Evolutionary conservation across 768 basidiomycete genomes (phyloP).

Genomic region (Rhodotorula paludigena): DNA sequence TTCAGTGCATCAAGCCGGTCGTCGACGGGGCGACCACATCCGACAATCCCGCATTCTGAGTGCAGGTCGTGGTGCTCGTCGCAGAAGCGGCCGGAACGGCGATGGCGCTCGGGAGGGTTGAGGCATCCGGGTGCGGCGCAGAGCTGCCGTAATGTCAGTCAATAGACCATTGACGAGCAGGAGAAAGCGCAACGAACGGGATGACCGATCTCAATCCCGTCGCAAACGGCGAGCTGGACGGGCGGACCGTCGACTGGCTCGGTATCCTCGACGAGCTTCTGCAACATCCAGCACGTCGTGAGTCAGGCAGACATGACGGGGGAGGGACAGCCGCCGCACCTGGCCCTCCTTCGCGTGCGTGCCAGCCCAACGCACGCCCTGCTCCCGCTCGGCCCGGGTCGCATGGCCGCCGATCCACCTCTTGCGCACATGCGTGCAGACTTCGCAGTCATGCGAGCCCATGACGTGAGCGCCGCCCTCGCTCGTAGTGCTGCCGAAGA

Average conservation of each 20-base stretch:
- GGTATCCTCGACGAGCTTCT: slow-evolving; percentile 4
- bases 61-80: not conserved
- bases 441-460: not conserved
- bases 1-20: not conserved
- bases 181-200: not conserved
- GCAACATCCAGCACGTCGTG: too few relatives aligned
- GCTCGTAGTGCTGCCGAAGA: not conserved
- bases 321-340: not conserved
- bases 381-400: not conserved
- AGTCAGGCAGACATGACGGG: not conserved
- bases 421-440: slow-evolving; percentile 3
- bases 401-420: slow-evolving; percentile 3
- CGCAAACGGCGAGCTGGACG: slow-evolving; percentile 22
- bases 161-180: too few relatives aligned
- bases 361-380: slow-evolving; percentile 4
- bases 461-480: not conserved
- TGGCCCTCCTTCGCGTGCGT: not conserved
- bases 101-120: slow-evolving; percentile 14
- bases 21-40: not conserved
- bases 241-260: not conserved
- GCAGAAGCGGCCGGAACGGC: slow-evolving; percentile 19
- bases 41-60: slow-evolving; percentile 15
- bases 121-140: slow-evolving; percentile 24
- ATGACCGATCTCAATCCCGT: slow-evolving; percentile 28
- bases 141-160: not conserved